phyloP scores from a whole-genome alignment of 768 basidiomycete species.

The Psilocybe azurescens region DNA sequence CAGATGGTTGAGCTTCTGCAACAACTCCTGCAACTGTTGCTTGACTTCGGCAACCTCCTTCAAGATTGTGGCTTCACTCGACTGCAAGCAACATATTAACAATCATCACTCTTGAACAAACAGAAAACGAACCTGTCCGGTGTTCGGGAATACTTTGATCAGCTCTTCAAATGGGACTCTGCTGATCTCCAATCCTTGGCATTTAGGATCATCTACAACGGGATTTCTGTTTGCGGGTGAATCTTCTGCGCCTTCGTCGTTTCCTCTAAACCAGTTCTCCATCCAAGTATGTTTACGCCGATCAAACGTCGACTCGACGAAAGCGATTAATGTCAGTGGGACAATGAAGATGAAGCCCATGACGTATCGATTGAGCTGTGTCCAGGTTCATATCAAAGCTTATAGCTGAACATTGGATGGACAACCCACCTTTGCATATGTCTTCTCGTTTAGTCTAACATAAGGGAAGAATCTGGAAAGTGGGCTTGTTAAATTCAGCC shows the following conservation, averaged over 20 bases:
- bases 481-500: not conserved
- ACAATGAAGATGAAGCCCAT: constrained; percentile 86
- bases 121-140: constrained; percentile 53
- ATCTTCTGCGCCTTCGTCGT: constrained; percentile 65
- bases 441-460: constrained; percentile 48
- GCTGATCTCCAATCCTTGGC: constrained; percentile 66
- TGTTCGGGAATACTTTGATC: constrained; percentile 75
- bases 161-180: constrained; percentile 74
- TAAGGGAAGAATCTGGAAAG: constrained; percentile 45
- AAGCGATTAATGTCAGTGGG: constrained; percentile 73
- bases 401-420: not conserved
- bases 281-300: constrained; percentile 63
- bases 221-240: constrained; percentile 63
- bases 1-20: constrained; percentile 41
- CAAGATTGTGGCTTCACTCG: constrained; percentile 70
- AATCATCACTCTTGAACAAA: not conserved
- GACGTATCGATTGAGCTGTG: constrained; percentile 73
- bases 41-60: constrained; percentile 67
- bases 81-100: constrained; percentile 44
- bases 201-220: constrained; percentile 57
- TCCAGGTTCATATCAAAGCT: constrained; percentile 4
- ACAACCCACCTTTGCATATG: constrained; percentile 60
- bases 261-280: constrained; percentile 65
- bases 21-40: constrained; percentile 42
- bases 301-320: constrained; percentile 71